phyloP scores from a whole-genome alignment of 1,284 basidiomycete genomes.

The Microstroma glucosiphilum region DNA sequence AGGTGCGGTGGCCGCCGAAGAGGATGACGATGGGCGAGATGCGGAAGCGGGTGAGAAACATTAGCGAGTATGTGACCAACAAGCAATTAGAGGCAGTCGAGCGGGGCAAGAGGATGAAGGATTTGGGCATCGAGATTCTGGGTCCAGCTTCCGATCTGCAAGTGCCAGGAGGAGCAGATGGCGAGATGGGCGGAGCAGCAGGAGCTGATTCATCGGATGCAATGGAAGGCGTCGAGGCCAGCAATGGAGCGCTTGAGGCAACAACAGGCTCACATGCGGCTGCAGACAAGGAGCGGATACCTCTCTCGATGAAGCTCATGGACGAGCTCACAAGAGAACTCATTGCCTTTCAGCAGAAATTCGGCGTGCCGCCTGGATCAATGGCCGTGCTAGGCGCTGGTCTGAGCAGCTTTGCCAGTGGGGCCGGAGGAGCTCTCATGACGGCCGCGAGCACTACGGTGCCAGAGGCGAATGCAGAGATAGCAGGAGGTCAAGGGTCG shows the following conservation, averaged over 20 bases:
- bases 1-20: constrained; percentile 88
- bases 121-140: constrained; percentile 58
- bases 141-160: constrained; percentile 34
- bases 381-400: constrained; percentile 12
- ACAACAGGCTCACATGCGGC: background rate
- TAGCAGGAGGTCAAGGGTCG: no score
- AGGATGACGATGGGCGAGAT: constrained; percentile 91
- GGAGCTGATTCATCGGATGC: constrained; percentile 17
- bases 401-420: background rate
- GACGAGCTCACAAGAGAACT: constrained; percentile 47
- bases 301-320: constrained; percentile 34
- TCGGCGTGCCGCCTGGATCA: constrained; percentile 26
- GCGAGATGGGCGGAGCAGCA: constrained; percentile 64
- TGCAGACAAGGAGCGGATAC: constrained; percentile 4
- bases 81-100: constrained; percentile 52
- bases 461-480: no score
- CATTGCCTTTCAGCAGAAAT: constrained; percentile 39
- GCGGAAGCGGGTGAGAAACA: constrained; percentile 84
- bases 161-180: constrained; percentile 65
- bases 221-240: constrained; percentile 9
- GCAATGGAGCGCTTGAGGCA: background rate
- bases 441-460: background rate
- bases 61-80: constrained; percentile 74
- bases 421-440: background rate
- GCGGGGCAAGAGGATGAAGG: constrained; percentile 42